These are phyloP conservation scores for Yamadazyma diospyri DNA, from an alignment of 1,139 yeast genomes.

Conservation along the genomic window DNA sequence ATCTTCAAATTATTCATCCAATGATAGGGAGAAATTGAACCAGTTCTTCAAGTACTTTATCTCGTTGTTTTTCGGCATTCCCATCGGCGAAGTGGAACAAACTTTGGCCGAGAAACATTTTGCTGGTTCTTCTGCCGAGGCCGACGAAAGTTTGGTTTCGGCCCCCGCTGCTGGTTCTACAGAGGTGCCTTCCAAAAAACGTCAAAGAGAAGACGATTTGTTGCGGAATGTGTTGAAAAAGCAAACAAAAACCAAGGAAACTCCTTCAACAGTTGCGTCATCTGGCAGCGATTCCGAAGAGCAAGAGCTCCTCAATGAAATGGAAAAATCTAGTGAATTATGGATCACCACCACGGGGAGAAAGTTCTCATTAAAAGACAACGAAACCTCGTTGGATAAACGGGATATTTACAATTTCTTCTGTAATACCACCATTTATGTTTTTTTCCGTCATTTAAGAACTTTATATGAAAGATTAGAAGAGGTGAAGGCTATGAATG, in stretches of 20 bases:
- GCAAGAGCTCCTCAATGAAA: slow-evolving; percentile 32
- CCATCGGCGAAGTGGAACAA: slow-evolving; percentile 28
- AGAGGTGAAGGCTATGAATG: slow-evolving; percentile 70
- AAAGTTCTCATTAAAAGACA: slow-evolving; percentile 26
- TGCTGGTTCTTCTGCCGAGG: neutral
- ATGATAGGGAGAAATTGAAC: slow-evolving; percentile 76
- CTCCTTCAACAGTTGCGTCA: slow-evolving; percentile 29
- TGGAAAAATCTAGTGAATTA: slow-evolving; percentile 60
- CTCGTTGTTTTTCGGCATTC: slow-evolving; percentile 62
- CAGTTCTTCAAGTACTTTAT: slow-evolving; percentile 71
- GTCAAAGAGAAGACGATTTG: slow-evolving; percentile 62
- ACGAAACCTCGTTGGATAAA: slow-evolving; percentile 21
- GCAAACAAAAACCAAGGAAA: slow-evolving; percentile 50
- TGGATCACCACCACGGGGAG: slow-evolving; percentile 56
- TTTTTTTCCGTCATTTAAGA: slow-evolving; percentile 82
- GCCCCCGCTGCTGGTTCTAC: neutral
- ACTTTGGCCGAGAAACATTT: slow-evolving; percentile 17
- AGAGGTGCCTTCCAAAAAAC: slow-evolving; percentile 29
- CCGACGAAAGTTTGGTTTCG: slow-evolving; percentile 7
- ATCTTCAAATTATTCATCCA: slow-evolving; percentile 70
- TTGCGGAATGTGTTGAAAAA: slow-evolving; percentile 72
- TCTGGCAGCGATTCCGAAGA: slow-evolving; percentile 34
- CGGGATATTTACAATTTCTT: slow-evolving; percentile 68
- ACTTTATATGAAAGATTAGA: slow-evolving; percentile 75
- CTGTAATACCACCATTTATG: slow-evolving; percentile 88